A percentile compares a stretch with the other conserved stretches of the same genome.
phyloP scores from a whole-genome alignment of 192 early-diverging fungal species.

The Bifiguratus adelaidae region DNA sequence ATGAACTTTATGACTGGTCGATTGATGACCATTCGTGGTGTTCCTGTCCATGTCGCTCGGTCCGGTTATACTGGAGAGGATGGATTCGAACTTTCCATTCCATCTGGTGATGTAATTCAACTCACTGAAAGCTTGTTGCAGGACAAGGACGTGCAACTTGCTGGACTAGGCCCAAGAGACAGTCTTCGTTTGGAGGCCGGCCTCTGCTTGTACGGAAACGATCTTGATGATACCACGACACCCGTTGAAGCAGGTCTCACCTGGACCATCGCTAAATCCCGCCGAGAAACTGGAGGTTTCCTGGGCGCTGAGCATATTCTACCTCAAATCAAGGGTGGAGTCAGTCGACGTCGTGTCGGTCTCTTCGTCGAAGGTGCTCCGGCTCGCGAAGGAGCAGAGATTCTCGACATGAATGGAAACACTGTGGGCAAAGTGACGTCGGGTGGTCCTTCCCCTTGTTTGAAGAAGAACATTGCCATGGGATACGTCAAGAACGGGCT shows the following conservation, averaged over 20 bases:
- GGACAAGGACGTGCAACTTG: slow-evolving; percentile 73
- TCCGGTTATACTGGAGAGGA: slow-evolving; percentile 99
- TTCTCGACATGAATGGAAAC: slow-evolving; percentile 49
- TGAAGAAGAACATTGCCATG: slow-evolving; percentile 98
- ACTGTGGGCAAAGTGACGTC: slow-evolving; percentile 81
- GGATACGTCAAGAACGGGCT: slow-evolving; percentile 83
- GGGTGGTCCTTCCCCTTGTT: slow-evolving; percentile 81
- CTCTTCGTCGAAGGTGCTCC: slow-evolving; percentile 89
- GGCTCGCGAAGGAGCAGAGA: slow-evolving; percentile 67
- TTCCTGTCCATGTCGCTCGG: slow-evolving; percentile 80
- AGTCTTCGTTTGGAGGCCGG: slow-evolving; percentile 93
- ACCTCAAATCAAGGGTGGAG: slow-evolving; percentile 75
- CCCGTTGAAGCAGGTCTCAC: slow-evolving; percentile 89
- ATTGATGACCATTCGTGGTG: slow-evolving; percentile 60
- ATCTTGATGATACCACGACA: slow-evolving; percentile 84
- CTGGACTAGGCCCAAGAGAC: slow-evolving; percentile 93
- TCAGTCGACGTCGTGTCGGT: slow-evolving; percentile 74
- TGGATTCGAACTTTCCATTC: slow-evolving; percentile 92
- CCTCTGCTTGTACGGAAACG: slow-evolving; percentile 94
- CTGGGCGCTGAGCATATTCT: slow-evolving; percentile 80
- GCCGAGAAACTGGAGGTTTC: slow-evolving; percentile 85
- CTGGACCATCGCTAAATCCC: slow-evolving; percentile 92
- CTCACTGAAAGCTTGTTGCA: slow-evolving; percentile 61
- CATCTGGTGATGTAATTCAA: slow-evolving; percentile 51
- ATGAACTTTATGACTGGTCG: slow-evolving; percentile 87